A percentile compares a stretch with the other conserved stretches of the same genome.
Conservation (phyloP, 192 early-diverging fungal genomes). For the Coemansia sp. region DNA sequence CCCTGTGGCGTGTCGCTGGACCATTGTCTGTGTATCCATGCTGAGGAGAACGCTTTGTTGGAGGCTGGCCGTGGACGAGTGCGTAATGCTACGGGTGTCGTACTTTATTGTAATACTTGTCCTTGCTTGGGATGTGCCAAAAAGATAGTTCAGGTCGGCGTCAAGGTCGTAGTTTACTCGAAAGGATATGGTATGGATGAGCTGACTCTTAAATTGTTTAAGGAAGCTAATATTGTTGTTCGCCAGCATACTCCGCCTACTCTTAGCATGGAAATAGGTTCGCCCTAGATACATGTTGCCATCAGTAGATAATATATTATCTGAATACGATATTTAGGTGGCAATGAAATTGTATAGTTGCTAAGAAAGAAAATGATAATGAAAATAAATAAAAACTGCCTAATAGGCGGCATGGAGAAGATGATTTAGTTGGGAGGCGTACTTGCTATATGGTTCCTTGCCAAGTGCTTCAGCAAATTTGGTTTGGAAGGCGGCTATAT, state of each 20-base stretch:
- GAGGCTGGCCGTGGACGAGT: constrained; percentile 95
- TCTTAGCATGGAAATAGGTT: constrained; percentile 58
- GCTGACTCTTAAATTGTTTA: constrained; percentile 79
- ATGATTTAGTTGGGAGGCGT: background rate
- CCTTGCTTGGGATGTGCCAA: constrained; percentile 91
- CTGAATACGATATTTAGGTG: background rate
- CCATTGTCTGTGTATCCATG: constrained; percentile 94
- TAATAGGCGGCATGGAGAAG: background rate
- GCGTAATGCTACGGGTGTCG: constrained; percentile 58
- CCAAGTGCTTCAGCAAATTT: background rate
- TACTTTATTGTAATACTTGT: constrained; percentile 96
- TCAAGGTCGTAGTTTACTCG: constrained; percentile 90
- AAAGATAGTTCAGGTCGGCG: constrained; percentile 94
- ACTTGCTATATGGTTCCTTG: background rate
- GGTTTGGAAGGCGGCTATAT: background rate
- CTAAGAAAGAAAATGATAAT: background rate
- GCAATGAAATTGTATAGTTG: background rate
- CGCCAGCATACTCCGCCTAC: constrained; percentile 74
- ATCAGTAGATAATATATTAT: background rate
- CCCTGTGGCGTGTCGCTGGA: constrained; percentile 80
- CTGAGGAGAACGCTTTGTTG: constrained; percentile 97
- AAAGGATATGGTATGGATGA: constrained; percentile 96
- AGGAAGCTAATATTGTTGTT: constrained; percentile 80
- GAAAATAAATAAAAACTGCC: background rate
- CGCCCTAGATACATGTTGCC: constrained; percentile 17